Conservation (phyloP, 352 stramenopile genomes). For the Pythium phragmitis region DNA sequence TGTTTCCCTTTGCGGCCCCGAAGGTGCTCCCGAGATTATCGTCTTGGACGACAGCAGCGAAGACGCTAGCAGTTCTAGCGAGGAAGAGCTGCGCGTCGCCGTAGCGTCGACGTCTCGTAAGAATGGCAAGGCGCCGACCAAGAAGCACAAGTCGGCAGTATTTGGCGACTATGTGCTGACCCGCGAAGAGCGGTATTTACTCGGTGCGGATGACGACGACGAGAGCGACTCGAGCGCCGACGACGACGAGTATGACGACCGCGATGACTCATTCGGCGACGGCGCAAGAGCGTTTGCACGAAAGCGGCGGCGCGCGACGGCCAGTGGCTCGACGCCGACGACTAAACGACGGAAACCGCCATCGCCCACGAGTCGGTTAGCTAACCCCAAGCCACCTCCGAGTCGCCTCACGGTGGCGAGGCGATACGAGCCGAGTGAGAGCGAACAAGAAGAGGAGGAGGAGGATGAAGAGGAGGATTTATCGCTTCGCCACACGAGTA, state of each 20-base stretch:
- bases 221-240: constrained; percentile 18
- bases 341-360: constrained; percentile 3
- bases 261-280: constrained; percentile 24
- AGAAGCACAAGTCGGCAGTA: constrained; percentile 5
- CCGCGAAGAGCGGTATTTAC: constrained; percentile 16
- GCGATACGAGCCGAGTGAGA: background rate
- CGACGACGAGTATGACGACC: constrained; percentile 28
- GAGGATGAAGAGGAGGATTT: background rate
- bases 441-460: constrained; percentile 3
- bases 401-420: background rate
- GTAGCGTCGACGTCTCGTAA: background rate
- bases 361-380: background rate
- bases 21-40: constrained; percentile 18
- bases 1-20: background rate
- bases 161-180: constrained; percentile 17
- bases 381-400: background rate
- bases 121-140: background rate
- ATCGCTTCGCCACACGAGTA: background rate
- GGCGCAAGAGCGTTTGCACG: constrained; percentile 21
- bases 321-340: background rate
- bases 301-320: constrained; percentile 8
- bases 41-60: constrained; percentile 26
- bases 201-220: constrained; percentile 12
- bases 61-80: background rate
- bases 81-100: background rate